phyloP scores from a whole-genome alignment of 805 yeast genomes.

The Candida cerambycidarum region DNA sequence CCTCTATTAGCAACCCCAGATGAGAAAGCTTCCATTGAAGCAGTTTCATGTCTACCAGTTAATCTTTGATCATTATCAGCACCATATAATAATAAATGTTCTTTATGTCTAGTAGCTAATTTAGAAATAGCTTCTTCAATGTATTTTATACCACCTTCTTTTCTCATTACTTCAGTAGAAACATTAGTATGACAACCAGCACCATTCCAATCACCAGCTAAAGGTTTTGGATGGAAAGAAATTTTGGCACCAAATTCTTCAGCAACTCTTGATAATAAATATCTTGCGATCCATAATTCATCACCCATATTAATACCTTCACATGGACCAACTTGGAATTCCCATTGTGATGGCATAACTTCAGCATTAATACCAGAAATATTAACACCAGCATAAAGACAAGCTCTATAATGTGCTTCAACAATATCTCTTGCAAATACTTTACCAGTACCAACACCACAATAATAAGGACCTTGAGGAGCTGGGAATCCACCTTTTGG shows the following conservation, averaged over 20 bases:
- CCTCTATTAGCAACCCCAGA: slow-evolving; percentile 99
- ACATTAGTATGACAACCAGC: slow-evolving; percentile 99
- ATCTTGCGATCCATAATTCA: slow-evolving; percentile 94
- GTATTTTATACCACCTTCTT: slow-evolving; percentile 91
- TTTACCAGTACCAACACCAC: slow-evolving; percentile 99
- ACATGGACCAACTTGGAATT: slow-evolving; percentile 99
- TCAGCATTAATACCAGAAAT: slow-evolving; percentile 98
- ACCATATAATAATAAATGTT: slow-evolving; percentile 94
- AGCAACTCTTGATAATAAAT: slow-evolving; percentile 88
- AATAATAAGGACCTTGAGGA: slow-evolving; percentile 99
- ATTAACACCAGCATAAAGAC: slow-evolving; percentile 86
- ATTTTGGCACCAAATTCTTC: slow-evolving; percentile 99
- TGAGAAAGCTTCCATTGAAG: slow-evolving; percentile 85
- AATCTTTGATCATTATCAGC: slow-evolving; percentile 92
- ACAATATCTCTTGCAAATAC: slow-evolving; percentile 97
- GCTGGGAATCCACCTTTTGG: slow-evolving; percentile 99
- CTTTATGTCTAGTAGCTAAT: slow-evolving; percentile 93
- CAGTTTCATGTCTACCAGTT: slow-evolving; percentile 99
- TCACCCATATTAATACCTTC: slow-evolving; percentile 96
- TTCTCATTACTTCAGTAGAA: slow-evolving; percentile 88
- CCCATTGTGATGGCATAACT: slow-evolving; percentile 99
- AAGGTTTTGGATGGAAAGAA: slow-evolving; percentile 98
- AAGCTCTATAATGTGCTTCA: slow-evolving; percentile 99
- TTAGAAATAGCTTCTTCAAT: slow-evolving; percentile 92
- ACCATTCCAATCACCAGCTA: slow-evolving; percentile 99